These are phyloP conservation scores for Blastocystis sp. DNA, from an alignment of 352 stramenopile genomes.

Conservation along the genomic window DNA sequence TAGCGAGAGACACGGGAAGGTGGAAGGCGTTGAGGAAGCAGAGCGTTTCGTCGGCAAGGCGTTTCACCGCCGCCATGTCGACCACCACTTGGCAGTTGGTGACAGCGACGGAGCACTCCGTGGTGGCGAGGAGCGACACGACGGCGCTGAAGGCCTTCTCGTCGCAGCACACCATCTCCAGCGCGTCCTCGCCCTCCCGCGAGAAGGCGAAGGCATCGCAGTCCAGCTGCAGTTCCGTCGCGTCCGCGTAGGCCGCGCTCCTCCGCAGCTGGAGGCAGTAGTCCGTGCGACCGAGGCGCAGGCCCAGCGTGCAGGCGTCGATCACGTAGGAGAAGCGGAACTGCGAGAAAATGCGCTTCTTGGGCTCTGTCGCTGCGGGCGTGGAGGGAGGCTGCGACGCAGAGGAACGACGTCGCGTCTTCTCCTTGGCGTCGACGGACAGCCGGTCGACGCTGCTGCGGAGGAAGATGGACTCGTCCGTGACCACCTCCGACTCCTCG, in stretches of 20 bases:
- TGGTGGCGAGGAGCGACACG: neutral
- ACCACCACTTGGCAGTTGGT: neutral
- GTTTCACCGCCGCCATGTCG: neutral
- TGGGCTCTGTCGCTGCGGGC: neutral
- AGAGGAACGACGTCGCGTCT: neutral
- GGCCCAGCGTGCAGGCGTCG: neutral
- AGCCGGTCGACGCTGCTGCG: conserved; percentile 2
- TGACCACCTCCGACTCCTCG: conserved; percentile 47
- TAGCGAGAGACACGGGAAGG: neutral
- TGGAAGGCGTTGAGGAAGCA: neutral
- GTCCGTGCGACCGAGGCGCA: neutral
- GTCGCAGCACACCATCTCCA: neutral
- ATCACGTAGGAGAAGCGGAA: conserved; percentile 21
- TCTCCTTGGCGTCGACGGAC: conserved; percentile 7
- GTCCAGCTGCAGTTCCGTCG: neutral
- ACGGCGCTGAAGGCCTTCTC: neutral
- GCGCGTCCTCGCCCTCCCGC: neutral
- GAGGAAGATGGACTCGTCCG: conserved; percentile 8
- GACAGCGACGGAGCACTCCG: neutral
- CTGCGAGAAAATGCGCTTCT: neutral
- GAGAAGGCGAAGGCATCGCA: neutral
- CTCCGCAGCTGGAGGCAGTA: neutral
- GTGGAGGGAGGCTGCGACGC: neutral
- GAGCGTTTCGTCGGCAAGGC: neutral
- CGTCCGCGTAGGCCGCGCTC: neutral